These are phyloP conservation scores for Aspergillus fructus DNA, from an alignment of 2,329 filamentous ascomycete genomes.

Conservation along the genomic window DNA sequence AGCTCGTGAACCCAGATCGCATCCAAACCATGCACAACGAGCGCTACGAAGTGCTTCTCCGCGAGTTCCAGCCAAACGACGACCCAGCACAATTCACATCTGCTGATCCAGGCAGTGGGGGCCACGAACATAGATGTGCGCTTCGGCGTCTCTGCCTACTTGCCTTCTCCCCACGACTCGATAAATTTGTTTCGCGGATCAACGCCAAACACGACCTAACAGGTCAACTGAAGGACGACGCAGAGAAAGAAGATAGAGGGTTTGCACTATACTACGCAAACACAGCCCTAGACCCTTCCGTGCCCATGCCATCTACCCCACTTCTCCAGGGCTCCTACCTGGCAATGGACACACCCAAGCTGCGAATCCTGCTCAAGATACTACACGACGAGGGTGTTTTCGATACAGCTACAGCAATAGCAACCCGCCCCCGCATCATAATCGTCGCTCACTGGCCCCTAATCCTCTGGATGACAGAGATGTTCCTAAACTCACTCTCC, in stretches of 20 bases:
- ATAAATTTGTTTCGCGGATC: background rate
- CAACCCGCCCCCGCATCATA: background rate
- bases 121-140: background rate
- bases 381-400: background rate
- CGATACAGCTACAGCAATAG: background rate
- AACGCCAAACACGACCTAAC: background rate
- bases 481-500: background rate
- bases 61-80: background rate
- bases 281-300: background rate
- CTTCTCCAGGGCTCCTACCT: background rate
- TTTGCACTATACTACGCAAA: conserved; percentile 1
- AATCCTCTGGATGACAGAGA: background rate
- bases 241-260: background rate
- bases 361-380: background rate
- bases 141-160: background rate
- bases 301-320: background rate
- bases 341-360: background rate
- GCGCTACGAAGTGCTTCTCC: background rate
- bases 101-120: background rate
- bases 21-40: background rate
- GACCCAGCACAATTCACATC: background rate
- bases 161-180: background rate
- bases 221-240: background rate
- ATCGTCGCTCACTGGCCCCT: background rate
- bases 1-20: background rate